phyloP scores from a whole-genome alignment of 2,329 filamentous ascomycete genomes.

The Monosporascus sp. region DNA sequence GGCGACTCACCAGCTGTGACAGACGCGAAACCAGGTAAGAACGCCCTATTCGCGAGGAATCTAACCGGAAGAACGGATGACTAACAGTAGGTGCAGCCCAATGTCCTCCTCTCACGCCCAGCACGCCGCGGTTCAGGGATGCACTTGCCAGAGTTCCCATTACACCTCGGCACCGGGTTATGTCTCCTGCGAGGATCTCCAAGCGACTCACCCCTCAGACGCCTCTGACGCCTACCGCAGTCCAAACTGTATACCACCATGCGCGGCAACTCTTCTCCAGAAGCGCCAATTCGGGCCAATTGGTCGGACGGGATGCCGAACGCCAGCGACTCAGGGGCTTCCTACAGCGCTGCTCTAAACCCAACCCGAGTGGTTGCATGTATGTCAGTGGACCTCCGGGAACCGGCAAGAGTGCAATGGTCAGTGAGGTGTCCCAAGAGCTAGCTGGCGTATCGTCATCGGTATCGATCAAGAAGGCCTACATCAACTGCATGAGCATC shows the following conservation, averaged over 20 bases:
- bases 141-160: slow-evolving; percentile 64
- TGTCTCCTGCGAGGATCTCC: slow-evolving; percentile 67
- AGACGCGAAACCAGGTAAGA: slow-evolving; percentile 14
- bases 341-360: slow-evolving; percentile 56
- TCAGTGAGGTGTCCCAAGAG: slow-evolving; percentile 68
- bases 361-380: slow-evolving; percentile 68
- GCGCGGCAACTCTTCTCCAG: slow-evolving; percentile 84
- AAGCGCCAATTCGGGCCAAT: slow-evolving; percentile 65
- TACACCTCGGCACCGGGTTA: slow-evolving; percentile 80
- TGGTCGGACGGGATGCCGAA: slow-evolving; percentile 72
- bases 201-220: slow-evolving; percentile 77
- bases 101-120: slow-evolving; percentile 58
- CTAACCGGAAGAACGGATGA: neutral
- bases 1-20: slow-evolving; percentile 5
- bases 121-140: slow-evolving; percentile 75
- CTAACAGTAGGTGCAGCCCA: slow-evolving; percentile 14
- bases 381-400: slow-evolving; percentile 95
- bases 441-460: slow-evolving; percentile 35
- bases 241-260: slow-evolving; percentile 76
- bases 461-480: slow-evolving; percentile 60
- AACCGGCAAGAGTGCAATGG: slow-evolving; percentile 93
- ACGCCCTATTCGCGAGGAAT: neutral
- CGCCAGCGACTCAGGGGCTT: slow-evolving; percentile 63
- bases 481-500: slow-evolving; percentile 96
- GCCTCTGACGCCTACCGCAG: slow-evolving; percentile 60